Base-by-base conservation (phyloP, 768 basidiomycete species). In the Mycena indigotica region DNA sequence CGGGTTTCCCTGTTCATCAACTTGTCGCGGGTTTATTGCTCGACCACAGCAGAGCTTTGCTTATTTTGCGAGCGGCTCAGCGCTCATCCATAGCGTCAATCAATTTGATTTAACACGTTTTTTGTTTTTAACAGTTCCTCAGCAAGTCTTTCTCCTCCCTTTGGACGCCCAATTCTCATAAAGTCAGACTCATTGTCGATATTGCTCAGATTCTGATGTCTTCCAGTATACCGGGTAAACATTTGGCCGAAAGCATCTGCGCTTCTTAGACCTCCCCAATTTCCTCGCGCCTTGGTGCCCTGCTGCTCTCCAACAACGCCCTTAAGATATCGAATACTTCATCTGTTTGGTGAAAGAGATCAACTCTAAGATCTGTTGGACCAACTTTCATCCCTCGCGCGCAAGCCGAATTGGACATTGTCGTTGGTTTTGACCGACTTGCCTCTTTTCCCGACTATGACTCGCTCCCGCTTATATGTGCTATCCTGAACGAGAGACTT, bases 211-310 rank as follows among this genome's bases (percentile, higher is more conserved):
- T 39, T 2, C 28, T 24, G 28, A 13, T 28, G 30, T 15, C 4
- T 26, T 46, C 21, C 24, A 80, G 79, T 50, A 78, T 80, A 55
- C 79, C 78, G 2, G 78, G 79, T 26, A 81, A 79, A 64, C 79
- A 78, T 50, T 56, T 81, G 3, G 79, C 80, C 13, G 79, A 81
- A 64, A 76, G 76, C 1, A 73, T 77, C 73, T 78, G 78, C 0
- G 79, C 78, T 73, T 81, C 2, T 65, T 80, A 4, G 75, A 75
- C 52, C 70, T 81, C 21, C 79, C 79, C 5, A 52, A 58, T 16
- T 61, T 64, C 50, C 35, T 64, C 15, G 61, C 62, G 2, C 55
- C 40, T 5, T 62, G 53, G 57, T 56, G 52, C n/a, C 52, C 52
- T 19, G 58, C 26, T 8, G 58, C 53, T 2, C 29, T 59, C 19